Evolutionary conservation across 495 filamentous ascomycete genomes (phyloP).

Genomic region (Annulohypoxylon moriforme): DNA sequence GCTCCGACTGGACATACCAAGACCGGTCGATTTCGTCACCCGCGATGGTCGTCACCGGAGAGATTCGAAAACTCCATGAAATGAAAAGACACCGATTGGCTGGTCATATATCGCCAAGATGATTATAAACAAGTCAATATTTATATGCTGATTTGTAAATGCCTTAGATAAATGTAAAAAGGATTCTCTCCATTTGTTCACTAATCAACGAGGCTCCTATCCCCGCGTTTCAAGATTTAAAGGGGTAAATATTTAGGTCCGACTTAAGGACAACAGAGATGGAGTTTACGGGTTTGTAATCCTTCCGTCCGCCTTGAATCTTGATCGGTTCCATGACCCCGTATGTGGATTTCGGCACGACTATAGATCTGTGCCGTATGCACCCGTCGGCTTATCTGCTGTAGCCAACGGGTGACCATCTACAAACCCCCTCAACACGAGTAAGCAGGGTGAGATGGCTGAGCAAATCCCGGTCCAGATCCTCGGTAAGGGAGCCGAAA

Average conservation of each 20-base stretch:
- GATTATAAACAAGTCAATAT: background rate
- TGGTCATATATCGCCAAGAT: background rate
- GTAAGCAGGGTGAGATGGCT: constrained; percentile 1
- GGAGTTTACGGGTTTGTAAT: background rate
- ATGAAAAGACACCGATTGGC: background rate
- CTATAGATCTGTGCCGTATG: constrained; percentile 2
- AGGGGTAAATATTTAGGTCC: background rate
- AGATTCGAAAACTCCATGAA: background rate
- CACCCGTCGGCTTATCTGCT: background rate
- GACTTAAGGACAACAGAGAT: background rate
- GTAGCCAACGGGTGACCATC: background rate
- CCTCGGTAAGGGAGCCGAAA: background rate
- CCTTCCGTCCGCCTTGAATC: background rate
- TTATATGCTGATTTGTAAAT: background rate
- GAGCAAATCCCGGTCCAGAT: background rate
- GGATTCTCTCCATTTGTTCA: background rate
- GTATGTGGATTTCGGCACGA: background rate
- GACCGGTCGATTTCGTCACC: background rate
- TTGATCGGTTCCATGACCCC: background rate
- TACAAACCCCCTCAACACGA: background rate
- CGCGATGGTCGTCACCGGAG: background rate
- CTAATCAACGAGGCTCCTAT: background rate
- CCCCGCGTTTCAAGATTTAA: background rate
- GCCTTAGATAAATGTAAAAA: background rate
- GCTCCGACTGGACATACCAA: background rate